Conservation (phyloP, 257 asterid genomes). For the Pogostemon cablin region DNA sequence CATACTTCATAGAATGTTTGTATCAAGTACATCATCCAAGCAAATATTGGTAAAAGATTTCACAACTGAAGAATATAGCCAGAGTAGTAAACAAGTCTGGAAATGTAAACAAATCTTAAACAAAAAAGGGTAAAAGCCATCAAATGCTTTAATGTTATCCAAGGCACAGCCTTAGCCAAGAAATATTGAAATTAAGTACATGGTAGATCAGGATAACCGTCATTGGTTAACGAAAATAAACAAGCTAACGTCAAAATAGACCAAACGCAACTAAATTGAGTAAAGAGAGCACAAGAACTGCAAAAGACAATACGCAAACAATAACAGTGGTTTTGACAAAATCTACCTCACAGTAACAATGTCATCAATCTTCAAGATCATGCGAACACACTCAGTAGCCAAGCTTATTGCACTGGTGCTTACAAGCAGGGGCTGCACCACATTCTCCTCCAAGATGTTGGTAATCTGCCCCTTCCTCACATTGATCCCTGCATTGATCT, state of each 20-base stretch:
- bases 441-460: conserved; percentile 95
- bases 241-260: conserved; percentile 30
- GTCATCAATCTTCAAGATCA: conserved; percentile 99
- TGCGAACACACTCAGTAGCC: conserved; percentile 97
- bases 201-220: not conserved
- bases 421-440: conserved; percentile 95
- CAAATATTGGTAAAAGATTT: too few relatives aligned
- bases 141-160: too few relatives aligned
- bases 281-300: conserved; percentile 33
- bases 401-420: conserved; percentile 91
- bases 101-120: too few relatives aligned
- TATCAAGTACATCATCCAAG: too few relatives aligned
- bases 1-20: not conserved
- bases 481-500: conserved; percentile 93
- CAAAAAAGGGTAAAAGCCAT: too few relatives aligned
- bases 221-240: not conserved
- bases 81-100: too few relatives aligned
- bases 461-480: conserved; percentile 99
- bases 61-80: too few relatives aligned
- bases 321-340: conserved; percentile 27
- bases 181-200: not conserved
- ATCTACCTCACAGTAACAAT: conserved; percentile 96
- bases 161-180: not conserved
- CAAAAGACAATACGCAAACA: conserved; percentile 31
- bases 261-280: conserved; percentile 31